Evolutionary conservation across 805 yeast species (phyloP).

Genomic region (Candida vartiovaarae): DNA sequence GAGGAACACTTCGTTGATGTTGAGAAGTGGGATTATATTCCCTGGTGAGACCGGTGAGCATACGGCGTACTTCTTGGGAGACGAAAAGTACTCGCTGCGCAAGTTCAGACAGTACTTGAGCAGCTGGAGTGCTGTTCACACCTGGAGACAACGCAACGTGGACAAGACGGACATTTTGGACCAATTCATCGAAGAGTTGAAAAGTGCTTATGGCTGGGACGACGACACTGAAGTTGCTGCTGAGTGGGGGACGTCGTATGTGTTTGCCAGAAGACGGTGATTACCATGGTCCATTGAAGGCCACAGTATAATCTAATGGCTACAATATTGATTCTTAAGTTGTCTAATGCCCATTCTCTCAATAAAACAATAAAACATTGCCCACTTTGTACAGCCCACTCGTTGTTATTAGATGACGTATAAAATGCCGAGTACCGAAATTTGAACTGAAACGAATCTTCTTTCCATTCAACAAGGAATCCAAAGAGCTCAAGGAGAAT

Average conservation of each 20-base stretch:
- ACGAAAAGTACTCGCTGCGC: conserved; percentile 36
- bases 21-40: conserved; percentile 27
- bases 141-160: conserved; percentile 42
- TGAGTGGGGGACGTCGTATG: conserved; percentile 51
- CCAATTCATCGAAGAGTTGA: conserved; percentile 36
- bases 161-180: conserved; percentile 41
- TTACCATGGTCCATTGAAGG: no score
- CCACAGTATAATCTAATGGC: no score
- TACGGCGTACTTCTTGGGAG: conserved; percentile 30
- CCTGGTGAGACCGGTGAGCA: conserved; percentile 19
- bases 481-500: conserved; percentile 1
- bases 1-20: conserved; percentile 35
- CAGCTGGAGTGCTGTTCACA: conserved; percentile 64
- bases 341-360: no score
- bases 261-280: conserved; percentile 33
- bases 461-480: no score
- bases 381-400: no score
- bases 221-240: conserved; percentile 35
- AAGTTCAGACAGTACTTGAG: conserved; percentile 45
- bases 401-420: no score
- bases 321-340: no score
- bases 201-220: conserved; percentile 37
- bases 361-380: no score
- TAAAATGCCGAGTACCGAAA: no score
- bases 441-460: no score